Base-by-base conservation (phyloP, 2,329 filamentous ascomycete species). In the Penicillium sp. region DNA sequence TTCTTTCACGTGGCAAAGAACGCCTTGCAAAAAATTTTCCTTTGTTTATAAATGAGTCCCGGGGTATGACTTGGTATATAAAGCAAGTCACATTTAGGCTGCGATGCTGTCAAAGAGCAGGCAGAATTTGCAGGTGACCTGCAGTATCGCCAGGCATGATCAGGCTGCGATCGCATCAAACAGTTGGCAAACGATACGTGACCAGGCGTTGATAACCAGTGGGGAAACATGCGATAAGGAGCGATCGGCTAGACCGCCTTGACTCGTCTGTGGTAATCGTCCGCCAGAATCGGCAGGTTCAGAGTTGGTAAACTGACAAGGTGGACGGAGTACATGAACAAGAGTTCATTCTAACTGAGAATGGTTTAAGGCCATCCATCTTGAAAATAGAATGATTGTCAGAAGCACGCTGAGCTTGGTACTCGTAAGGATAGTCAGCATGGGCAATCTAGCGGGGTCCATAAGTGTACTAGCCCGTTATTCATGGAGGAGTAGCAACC, bases 1-100 rank as follows among this genome's bases (percentile, higher is more conserved):
- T 47, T 47, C 43, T 47, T 31, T 47, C 43, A 47, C 43, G 43
- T 47, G 43, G 43, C 43, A 14, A 47, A 45, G 42, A 47, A 45
- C 10, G 14, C 25, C 14, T 42, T 12, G 43, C 43, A 8, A 47
- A 47, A 47, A 17, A n/a, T 31, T 47, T 47, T 25, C 25, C 15
- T 8, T 22, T 28, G 12, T 15, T 15, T 25, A 7, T 25, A 31
- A 15, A 20, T 5, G n/a, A 5, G 14, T 7, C 10, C 7, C 14
- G 10, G 12, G 15, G 12, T 3, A n/a, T 47, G 15, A 10, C 38
- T 8, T n/a, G 15, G 43, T 47, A 31, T 47, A 47, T 31, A n/a
- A 47, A 31, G 15, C 6, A n/a, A n/a, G 15, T 28, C 12, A 4
- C 25, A 14, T 14, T 25, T 11, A 31, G 25, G 15, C 43, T 31